Percentiles rank a stretch among this genome's conserved stretches.
Evolutionary conservation across 2,329 filamentous ascomycete genomes (phyloP).

Genomic region (Grosmannia serpens): DNA sequence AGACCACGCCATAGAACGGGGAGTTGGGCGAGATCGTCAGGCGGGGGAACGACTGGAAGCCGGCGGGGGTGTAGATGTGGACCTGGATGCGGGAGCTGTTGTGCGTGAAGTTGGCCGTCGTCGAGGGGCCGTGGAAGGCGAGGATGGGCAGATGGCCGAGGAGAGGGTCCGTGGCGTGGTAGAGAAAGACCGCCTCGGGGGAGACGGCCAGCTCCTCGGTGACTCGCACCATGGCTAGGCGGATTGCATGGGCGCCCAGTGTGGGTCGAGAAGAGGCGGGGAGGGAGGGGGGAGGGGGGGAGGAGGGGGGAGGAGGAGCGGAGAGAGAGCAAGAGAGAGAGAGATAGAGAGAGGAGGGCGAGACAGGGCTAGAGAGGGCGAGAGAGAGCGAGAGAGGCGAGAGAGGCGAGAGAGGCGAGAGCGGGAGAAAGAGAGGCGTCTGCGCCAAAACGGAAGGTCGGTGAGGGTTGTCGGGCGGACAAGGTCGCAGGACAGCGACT

Average conservation of each 20-base stretch:
- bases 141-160: conserved; percentile 73
- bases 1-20: conserved; percentile 80
- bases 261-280: background rate
- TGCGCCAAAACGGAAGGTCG: too few relatives aligned
- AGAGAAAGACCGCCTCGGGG: conserved; percentile 72
- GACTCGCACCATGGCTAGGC: conserved; percentile 65
- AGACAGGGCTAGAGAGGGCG: too few relatives aligned
- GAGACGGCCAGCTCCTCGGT: conserved; percentile 68
- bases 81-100: conserved; percentile 91
- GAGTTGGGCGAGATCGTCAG: conserved; percentile 90
- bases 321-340: too few relatives aligned
- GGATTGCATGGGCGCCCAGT: conserved; percentile 23
- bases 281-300: background rate
- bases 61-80: conserved; percentile 82
- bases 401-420: background rate
- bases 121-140: conserved; percentile 85
- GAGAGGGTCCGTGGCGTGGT: conserved; percentile 76
- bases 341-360: too few relatives aligned
- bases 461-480: too few relatives aligned
- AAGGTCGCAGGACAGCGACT: too few relatives aligned
- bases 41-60: conserved; percentile 79
- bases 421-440: too few relatives aligned
- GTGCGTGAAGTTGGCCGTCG: conserved; percentile 73
- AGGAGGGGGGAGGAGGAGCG: background rate
- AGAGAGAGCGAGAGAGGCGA: background rate